Evolutionary conservation across 108 stramenopile genomes (phyloP), one percentile per base, ranked within the genome.

Genomic region (Nannochloropsis gaditana): DNA sequence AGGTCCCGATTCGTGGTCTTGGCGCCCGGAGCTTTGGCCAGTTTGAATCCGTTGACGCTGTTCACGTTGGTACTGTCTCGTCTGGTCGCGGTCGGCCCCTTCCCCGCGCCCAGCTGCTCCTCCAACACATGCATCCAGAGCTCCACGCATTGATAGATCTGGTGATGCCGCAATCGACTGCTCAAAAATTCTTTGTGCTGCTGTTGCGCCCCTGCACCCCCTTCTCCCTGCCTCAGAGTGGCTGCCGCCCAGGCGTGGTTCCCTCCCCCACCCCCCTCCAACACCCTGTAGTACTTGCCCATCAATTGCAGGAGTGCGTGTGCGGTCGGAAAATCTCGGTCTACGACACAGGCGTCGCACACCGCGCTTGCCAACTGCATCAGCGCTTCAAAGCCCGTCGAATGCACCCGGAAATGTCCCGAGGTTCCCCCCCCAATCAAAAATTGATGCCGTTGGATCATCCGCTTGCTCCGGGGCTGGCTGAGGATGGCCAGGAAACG

Each of bases 151-250:
- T 73, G 59, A 8, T 73, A 73, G n/a, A 73, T 73, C 59, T 73
- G 59, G n/a, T 73, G 59, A 73, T 73, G 59, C 59, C 59, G 15
- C n/a, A 73, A 73, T n/a, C 59, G 59, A 8, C 59, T 73, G n/a
- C 59, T 73, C 59, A 73, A 73, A 8, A 73, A 73, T 73, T 73
- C 59, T n/a, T 73, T 73, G 19, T 73, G 59, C 59, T 73, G 59
- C 59, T 73, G 59, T n/a, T 6, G 59, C 59, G n/a, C 2, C n/a
- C 59, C 59, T 73, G 3, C 59, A 15, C 47, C 47, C 47, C 11
- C 59, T 73, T 6, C 59, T n/a, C 59, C 8, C 31, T 31, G 31
- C 31, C 31, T 31, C 31, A 31, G 31, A 31, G 31, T 31, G 31
- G 31, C 31, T 31, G 31, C 31, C 31, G 31, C 31, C 31, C 31